These are phyloP conservation scores for Chrysosporium queenslandicum DNA, from an alignment of 2,329 filamentous ascomycete genomes.

Conservation along the genomic window DNA sequence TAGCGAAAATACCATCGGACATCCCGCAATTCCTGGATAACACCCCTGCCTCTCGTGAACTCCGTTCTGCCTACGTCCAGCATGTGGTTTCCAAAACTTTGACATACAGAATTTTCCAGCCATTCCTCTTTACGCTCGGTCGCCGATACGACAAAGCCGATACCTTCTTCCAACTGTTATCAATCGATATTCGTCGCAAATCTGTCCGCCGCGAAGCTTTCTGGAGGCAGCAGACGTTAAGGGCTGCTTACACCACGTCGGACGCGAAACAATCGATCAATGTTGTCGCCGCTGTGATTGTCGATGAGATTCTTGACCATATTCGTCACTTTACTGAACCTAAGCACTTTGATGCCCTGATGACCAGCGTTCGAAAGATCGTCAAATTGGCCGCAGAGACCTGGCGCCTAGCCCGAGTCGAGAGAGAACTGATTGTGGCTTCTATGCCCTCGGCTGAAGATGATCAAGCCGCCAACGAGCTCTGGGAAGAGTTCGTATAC, in stretches of 20 bases:
- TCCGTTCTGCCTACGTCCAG: conserved; percentile 46
- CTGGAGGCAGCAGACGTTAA: conserved; percentile 50
- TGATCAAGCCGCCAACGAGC: conserved; percentile 27
- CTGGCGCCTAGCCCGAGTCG: conserved; percentile 49
- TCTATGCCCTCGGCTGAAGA: conserved; percentile 38
- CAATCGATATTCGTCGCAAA: conserved; percentile 47
- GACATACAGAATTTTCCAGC: conserved; percentile 47
- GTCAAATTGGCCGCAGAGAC: conserved; percentile 51
- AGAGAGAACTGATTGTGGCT: conserved; percentile 46
- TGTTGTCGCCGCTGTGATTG: conserved; percentile 45
- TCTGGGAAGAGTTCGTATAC: conserved; percentile 30
- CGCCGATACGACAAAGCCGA: conserved; percentile 48
- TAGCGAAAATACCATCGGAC: conserved; percentile 43
- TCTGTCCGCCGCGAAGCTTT: conserved; percentile 48
- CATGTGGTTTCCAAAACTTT: conserved; percentile 49
- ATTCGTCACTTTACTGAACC: conserved; percentile 46
- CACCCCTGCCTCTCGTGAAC: conserved; percentile 42
- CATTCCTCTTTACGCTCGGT: conserved; percentile 48
- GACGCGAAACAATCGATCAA: conserved; percentile 49
- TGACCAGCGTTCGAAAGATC: conserved; percentile 44
- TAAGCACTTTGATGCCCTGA: conserved; percentile 42
- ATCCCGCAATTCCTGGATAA: conserved; percentile 48
- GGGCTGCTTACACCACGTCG: conserved; percentile 47
- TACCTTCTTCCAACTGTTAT: conserved; percentile 45
- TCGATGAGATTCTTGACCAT: conserved; percentile 47